These are phyloP conservation scores for Cajanus cajan DNA, from an alignment of 306 rosid species.

Conservation along the genomic window DNA sequence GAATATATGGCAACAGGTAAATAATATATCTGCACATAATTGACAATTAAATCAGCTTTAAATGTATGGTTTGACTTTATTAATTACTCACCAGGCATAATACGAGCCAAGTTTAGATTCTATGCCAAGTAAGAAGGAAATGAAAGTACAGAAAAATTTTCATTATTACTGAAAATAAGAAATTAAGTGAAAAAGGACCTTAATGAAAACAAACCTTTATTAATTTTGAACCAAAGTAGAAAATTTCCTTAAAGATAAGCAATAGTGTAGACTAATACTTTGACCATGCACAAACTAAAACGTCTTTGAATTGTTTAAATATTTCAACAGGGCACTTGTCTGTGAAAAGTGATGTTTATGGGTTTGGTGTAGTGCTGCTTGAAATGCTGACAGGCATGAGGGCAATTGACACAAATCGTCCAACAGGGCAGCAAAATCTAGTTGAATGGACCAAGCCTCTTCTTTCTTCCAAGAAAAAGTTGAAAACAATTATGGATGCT, in stretches of 20 bases:
- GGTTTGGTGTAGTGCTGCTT: slow-evolving; percentile 83
- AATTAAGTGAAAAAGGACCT: no score
- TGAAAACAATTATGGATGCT: slow-evolving; percentile 60
- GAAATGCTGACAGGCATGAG: slow-evolving; percentile 69
- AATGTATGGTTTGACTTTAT: background rate
- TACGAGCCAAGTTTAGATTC: background rate
- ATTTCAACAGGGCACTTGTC: slow-evolving; percentile 81
- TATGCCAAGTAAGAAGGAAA: background rate
- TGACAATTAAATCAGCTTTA: background rate
- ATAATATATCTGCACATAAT: background rate
- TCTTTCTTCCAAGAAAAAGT: slow-evolving; percentile 48
- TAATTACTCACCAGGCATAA: slow-evolving; percentile 4
- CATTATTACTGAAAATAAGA: background rate
- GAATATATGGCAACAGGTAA: slow-evolving; percentile 88
- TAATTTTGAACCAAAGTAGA: no score
- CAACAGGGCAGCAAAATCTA: slow-evolving; percentile 57
- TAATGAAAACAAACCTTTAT: background rate
- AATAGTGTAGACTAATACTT: background rate
- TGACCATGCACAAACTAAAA: background rate
- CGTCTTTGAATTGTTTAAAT: background rate
- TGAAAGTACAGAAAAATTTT: no score
- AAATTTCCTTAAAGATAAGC: background rate
- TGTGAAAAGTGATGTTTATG: slow-evolving; percentile 89
- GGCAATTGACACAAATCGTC: slow-evolving; percentile 57
- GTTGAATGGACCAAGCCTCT: slow-evolving; percentile 67